These are phyloP conservation scores for Fraxinus latifolia DNA, from an alignment of 305 asterid species.

Conservation along the genomic window DNA sequence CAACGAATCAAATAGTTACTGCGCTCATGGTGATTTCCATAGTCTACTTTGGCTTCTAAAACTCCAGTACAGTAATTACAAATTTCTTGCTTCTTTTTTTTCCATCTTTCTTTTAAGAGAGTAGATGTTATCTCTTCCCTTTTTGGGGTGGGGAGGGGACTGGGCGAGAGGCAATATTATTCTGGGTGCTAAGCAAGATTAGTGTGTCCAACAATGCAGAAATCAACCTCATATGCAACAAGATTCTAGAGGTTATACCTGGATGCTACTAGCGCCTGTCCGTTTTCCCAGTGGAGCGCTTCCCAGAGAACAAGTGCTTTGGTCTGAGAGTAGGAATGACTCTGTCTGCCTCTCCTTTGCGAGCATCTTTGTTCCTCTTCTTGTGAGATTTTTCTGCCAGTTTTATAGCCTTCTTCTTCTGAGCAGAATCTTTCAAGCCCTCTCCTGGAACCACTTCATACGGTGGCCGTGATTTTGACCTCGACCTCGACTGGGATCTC, in stretches of 20 bases:
- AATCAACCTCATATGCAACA: background rate
- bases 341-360: background rate
- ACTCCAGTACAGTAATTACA: background rate
- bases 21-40: background rate
- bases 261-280: background rate
- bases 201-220: background rate
- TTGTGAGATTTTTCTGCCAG: background rate
- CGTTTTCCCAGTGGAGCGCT: background rate
- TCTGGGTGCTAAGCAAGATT: background rate
- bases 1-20: background rate
- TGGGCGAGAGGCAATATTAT: background rate
- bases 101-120: background rate
- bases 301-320: background rate
- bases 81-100: background rate
- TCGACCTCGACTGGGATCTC: background rate
- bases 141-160: background rate
- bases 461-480: background rate
- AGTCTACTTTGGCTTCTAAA: background rate
- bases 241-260: slow-evolving; percentile 39
- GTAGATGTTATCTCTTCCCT: background rate
- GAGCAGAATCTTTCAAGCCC: background rate
- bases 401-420: background rate
- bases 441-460: background rate
- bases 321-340: background rate
- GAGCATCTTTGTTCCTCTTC: background rate